Conservation (phyloP, 495 filamentous ascomycete genomes). For the Hypoxylon subgilvum region DNA sequence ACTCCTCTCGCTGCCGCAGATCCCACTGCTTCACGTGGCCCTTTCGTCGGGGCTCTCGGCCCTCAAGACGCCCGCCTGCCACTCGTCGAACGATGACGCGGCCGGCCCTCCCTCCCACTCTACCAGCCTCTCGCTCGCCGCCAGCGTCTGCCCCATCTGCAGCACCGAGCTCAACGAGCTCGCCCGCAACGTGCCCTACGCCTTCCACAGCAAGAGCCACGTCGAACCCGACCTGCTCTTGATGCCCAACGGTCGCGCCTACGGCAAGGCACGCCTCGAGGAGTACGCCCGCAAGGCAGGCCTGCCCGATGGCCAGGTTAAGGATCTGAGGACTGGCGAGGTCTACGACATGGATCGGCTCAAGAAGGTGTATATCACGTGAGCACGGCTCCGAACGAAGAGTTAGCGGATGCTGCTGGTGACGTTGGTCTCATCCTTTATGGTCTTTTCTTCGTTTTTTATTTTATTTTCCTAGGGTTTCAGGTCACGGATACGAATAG, state of each 20-base stretch:
- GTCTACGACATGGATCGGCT: conserved; percentile 65
- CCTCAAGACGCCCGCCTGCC: conserved; percentile 93
- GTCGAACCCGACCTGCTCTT: conserved; percentile 86
- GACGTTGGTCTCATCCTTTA: too few relatives aligned
- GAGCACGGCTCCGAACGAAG: too few relatives aligned
- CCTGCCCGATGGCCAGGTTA: conserved; percentile 66
- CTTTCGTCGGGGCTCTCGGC: conserved; percentile 90
- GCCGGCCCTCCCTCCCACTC: conserved; percentile 47
- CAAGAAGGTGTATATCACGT: conserved; percentile 86
- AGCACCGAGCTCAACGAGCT: conserved; percentile 91
- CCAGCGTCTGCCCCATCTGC: conserved; percentile 87
- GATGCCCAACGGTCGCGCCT: conserved; percentile 84
- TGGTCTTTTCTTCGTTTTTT: too few relatives aligned
- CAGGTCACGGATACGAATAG: too few relatives aligned
- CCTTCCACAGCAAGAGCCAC: conserved; percentile 89
- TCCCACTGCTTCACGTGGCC: conserved; percentile 89
- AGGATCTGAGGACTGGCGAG: conserved; percentile 80
- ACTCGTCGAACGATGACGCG: conserved; percentile 60
- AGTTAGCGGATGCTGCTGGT: too few relatives aligned
- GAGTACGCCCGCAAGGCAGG: conserved; percentile 78
- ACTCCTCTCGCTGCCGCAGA: conserved; percentile 79
- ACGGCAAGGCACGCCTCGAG: conserved; percentile 75
- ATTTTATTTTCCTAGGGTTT: too few relatives aligned
- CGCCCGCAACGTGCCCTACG: conserved; percentile 86
- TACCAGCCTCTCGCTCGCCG: conserved; percentile 46